phyloP scores from a whole-genome alignment of 164 flowering plant genomes.

The Stephania japonica region DNA sequence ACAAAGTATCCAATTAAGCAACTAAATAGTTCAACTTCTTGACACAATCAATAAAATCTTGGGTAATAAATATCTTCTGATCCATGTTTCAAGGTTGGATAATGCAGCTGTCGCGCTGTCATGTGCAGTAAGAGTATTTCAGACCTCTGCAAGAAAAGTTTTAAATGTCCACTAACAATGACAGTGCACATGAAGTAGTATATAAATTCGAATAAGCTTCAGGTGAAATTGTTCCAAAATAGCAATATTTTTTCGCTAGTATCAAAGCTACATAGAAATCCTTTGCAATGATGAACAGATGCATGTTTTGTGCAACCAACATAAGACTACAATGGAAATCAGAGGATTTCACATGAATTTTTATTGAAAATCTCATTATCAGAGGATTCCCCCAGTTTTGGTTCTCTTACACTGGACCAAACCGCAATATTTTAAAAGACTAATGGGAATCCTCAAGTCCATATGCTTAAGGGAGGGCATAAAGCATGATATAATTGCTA shows the following conservation, averaged over 20 bases:
- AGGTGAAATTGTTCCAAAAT: background rate
- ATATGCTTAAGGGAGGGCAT: no score
- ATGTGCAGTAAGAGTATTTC: background rate
- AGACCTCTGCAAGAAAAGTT: background rate
- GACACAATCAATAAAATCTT: background rate
- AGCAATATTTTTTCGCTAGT: background rate
- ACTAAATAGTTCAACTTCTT: no score
- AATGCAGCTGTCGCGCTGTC: background rate
- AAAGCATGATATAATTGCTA: no score
- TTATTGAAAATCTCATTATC: no score
- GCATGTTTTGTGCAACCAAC: no score
- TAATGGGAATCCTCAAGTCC: no score
- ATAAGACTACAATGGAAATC: no score
- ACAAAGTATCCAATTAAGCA: no score
- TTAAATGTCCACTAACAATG: background rate
- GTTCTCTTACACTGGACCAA: no score
- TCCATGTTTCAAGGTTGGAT: background rate
- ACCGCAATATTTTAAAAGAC: no score
- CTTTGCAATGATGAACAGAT: background rate
- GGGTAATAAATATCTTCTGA: background rate
- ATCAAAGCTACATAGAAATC: background rate
- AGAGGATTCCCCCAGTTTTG: no score
- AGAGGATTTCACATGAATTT: no score
- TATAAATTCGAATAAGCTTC: background rate
- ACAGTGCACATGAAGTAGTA: background rate